Conservation (phyloP, 2,329 filamentous ascomycete species). For the Colletotrichum sp. region DNA sequence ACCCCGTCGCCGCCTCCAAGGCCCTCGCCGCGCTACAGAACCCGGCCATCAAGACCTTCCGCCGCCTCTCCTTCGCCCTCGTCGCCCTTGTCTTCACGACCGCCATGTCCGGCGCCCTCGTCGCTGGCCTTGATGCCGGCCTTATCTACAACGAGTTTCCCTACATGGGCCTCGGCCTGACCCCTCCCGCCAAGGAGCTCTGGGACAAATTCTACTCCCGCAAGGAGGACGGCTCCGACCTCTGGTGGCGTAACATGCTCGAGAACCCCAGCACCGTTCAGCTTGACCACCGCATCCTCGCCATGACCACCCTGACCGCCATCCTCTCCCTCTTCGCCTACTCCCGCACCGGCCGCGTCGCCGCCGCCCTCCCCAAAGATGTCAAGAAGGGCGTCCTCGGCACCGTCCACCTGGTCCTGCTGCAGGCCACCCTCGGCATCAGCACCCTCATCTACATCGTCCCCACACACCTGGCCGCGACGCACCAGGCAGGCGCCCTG, state of each 20-base stretch:
- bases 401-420: conserved; percentile 78
- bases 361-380: conserved; percentile 63
- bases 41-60: conserved; percentile 75
- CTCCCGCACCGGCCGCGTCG: conserved; percentile 68
- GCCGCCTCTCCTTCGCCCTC: conserved; percentile 73
- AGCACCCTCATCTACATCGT: conserved; percentile 93
- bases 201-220: conserved; percentile 87
- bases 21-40: conserved; percentile 66
- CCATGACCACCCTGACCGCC: conserved; percentile 84
- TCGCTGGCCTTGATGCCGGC: conserved; percentile 93
- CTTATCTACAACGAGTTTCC: conserved; percentile 99
- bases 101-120: conserved; percentile 90
- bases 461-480: conserved; percentile 83
- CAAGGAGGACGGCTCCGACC: conserved; percentile 76
- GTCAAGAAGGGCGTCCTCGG: conserved; percentile 76
- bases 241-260: conserved; percentile 97
- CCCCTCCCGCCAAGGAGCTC: conserved; percentile 83
- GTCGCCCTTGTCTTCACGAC: conserved; percentile 83
- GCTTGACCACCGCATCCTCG: conserved; percentile 92
- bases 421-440: conserved; percentile 89
- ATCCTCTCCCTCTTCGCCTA: conserved; percentile 84
- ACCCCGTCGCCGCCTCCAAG: conserved; percentile 67
- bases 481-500: conserved; percentile 90
- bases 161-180: conserved; percentile 85
- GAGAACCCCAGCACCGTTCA: conserved; percentile 97